Conservation (phyloP, 768 basidiomycete species). For the Lactarius tabidus region DNA sequence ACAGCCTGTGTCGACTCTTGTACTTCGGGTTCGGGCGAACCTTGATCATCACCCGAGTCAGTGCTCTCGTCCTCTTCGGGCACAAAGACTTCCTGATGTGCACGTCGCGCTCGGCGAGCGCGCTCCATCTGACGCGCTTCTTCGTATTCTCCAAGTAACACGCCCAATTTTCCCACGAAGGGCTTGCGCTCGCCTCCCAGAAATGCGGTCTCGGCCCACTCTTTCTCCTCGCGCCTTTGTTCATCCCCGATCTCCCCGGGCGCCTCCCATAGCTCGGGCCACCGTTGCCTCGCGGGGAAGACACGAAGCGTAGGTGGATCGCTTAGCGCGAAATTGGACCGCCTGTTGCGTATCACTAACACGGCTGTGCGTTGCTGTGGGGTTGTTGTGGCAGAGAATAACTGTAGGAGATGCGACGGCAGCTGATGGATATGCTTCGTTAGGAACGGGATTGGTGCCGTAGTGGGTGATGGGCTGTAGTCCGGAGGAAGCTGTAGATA, state of each 20-base stretch:
- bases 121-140: conserved; percentile 73
- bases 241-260: conserved; percentile 45
- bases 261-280: conserved; percentile 70
- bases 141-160: conserved; percentile 65
- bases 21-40: conserved; percentile 35
- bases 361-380: conserved; percentile 66
- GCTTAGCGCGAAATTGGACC: conserved; percentile 56
- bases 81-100: conserved; percentile 45
- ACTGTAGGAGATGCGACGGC: conserved; percentile 56
- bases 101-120: conserved; percentile 44
- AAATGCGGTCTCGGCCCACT: conserved; percentile 64
- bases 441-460: conserved; percentile 62
- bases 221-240: conserved; percentile 60
- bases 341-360: conserved; percentile 64
- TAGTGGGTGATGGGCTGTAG: conserved; percentile 57
- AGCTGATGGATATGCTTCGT: conserved; percentile 52
- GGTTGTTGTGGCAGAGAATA: conserved; percentile 42
- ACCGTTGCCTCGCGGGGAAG: conserved; percentile 47
- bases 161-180: conserved; percentile 67
- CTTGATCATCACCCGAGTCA: conserved; percentile 44
- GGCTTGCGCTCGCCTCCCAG: conserved; percentile 47
- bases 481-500: conserved; percentile 57
- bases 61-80: conserved; percentile 62
- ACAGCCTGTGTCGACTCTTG: conserved; percentile 43
- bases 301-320: conserved; percentile 55